Percentiles rank a stretch among this genome's conserved stretches.
These are phyloP conservation scores for Neolentinus lepideus DNA, from an alignment of 1,284 basidiomycete species.

Conservation along the genomic window DNA sequence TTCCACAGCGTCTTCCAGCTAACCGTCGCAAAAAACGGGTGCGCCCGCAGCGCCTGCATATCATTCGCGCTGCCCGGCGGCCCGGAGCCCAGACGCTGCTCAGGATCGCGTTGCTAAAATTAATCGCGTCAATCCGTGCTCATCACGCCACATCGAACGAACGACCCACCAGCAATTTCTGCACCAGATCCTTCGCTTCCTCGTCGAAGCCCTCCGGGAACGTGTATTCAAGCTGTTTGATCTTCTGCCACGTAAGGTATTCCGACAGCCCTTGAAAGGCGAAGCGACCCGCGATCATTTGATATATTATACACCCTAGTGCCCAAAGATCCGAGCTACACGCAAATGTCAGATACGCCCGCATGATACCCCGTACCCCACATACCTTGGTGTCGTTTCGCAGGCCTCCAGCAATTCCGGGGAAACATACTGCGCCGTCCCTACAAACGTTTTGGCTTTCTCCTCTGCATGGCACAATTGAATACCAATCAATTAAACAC, in stretches of 20 bases:
- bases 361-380: conserved; percentile 3
- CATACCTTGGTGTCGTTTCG: conserved; percentile 63
- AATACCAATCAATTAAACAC: conserved; percentile 1
- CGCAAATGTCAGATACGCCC: conserved; percentile 5
- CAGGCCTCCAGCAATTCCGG: conserved; percentile 85
- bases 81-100: conserved; percentile 62
- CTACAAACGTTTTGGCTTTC: conserved; percentile 82
- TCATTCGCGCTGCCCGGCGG: conserved; percentile 36
- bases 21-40: conserved; percentile 70
- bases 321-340: conserved; percentile 95
- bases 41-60: conserved; percentile 57
- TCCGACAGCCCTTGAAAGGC: conserved; percentile 87
- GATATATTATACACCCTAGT: conserved; percentile 92
- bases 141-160: conserved; percentile 5
- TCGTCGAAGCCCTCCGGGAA: conserved; percentile 71
- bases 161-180: conserved; percentile 52
- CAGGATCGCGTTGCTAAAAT: conserved; percentile 61
- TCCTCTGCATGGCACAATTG: conserved; percentile 27
- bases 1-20: conserved; percentile 77
- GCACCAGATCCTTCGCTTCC: conserved; percentile 61
- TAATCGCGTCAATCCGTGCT: conserved; percentile 5
- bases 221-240: conserved; percentile 67
- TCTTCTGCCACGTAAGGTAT: conserved; percentile 78
- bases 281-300: conserved; percentile 91
- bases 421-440: conserved; percentile 93